Conservation (phyloP, 1,284 basidiomycete genomes). For the Ganoderma boninense region DNA sequence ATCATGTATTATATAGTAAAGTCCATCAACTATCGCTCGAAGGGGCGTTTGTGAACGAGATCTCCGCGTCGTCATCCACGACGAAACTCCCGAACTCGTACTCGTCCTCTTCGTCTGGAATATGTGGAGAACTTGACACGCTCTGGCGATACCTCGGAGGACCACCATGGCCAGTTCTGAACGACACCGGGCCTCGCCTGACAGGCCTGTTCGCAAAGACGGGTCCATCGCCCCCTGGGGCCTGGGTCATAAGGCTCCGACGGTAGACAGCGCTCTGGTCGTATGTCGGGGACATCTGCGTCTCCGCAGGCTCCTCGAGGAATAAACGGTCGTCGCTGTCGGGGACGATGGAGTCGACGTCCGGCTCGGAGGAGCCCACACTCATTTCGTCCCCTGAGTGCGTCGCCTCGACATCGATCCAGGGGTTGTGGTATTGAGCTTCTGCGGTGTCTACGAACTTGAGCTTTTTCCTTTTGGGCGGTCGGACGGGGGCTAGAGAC, state of each 20-base stretch:
- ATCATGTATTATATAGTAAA: slow-evolving; percentile 4
- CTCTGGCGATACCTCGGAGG: slow-evolving; percentile 37
- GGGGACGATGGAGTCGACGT: slow-evolving; percentile 52
- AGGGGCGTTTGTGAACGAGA: slow-evolving; percentile 41
- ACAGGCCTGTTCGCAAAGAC: slow-evolving; percentile 60
- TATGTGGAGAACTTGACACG: slow-evolving; percentile 68
- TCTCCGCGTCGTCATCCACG: slow-evolving; percentile 73
- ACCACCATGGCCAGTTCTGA: slow-evolving; percentile 19
- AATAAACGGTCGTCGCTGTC: slow-evolving; percentile 78
- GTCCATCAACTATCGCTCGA: slow-evolving; percentile 21
- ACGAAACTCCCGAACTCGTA: slow-evolving; percentile 81
- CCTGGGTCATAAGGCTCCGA: slow-evolving; percentile 76
- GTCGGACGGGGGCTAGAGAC: slow-evolving; percentile 29
- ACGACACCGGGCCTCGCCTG: slow-evolving; percentile 45
- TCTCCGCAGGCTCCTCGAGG: slow-evolving; percentile 69
- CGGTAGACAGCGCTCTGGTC: slow-evolving; percentile 75
- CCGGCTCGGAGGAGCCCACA: slow-evolving; percentile 58
- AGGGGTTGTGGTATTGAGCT: slow-evolving; percentile 53
- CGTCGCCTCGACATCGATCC: slow-evolving; percentile 72
- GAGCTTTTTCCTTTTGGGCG: slow-evolving; percentile 46
- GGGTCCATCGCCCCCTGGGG: slow-evolving; percentile 56
- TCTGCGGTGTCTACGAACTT: slow-evolving; percentile 43
- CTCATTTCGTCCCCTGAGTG: slow-evolving; percentile 85
- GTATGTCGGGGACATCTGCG: slow-evolving; percentile 81
- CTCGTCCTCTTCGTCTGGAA: slow-evolving; percentile 56